Evolutionary conservation across 2,329 filamentous ascomycete genomes (phyloP).

Genomic region (Colletotrichum sp.): DNA sequence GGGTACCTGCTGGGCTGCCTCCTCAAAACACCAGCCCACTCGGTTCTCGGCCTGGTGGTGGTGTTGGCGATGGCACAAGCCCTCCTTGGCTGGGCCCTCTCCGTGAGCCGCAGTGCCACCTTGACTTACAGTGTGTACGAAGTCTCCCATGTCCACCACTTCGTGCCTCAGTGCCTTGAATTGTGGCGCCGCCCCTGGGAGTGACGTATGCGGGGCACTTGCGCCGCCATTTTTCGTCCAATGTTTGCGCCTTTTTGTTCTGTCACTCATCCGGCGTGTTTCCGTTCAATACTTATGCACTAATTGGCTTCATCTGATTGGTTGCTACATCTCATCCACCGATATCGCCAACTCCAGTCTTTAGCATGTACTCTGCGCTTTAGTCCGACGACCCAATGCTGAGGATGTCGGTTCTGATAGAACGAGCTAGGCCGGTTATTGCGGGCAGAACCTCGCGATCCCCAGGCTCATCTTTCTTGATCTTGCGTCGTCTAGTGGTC

Average conservation of each 20-base stretch:
- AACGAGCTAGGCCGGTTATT: conserved; percentile 49
- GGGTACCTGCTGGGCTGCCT: conserved; percentile 13
- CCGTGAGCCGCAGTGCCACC: not conserved
- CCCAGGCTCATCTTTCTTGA: conserved; percentile 33
- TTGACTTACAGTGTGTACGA: not conserved
- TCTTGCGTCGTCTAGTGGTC: conserved; percentile 69
- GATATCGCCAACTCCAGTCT: not conserved
- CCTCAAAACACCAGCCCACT: not conserved
- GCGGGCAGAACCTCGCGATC: not conserved
- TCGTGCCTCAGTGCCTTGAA: not conserved
- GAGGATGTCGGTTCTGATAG: conserved; percentile 67
- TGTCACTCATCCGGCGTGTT: not conserved
- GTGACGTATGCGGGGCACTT: conserved; percentile 21
- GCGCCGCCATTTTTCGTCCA: not conserved
- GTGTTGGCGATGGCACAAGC: not conserved
- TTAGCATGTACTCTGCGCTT: conserved; percentile 65
- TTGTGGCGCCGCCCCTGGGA: not conserved
- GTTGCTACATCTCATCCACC: not conserved
- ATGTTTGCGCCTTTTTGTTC: not conserved
- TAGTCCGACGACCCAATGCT: conserved; percentile 68
- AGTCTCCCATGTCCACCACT: not conserved
- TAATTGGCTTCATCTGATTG: conserved; percentile 4
- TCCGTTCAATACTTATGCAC: not conserved
- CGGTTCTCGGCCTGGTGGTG: not conserved
- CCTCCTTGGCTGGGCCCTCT: not conserved